Evolutionary conservation across 2,329 filamentous ascomycete genomes (phyloP), one percentile per base, ranked within the genome.

Genomic region (Ophiostoma angusticollis): DNA sequence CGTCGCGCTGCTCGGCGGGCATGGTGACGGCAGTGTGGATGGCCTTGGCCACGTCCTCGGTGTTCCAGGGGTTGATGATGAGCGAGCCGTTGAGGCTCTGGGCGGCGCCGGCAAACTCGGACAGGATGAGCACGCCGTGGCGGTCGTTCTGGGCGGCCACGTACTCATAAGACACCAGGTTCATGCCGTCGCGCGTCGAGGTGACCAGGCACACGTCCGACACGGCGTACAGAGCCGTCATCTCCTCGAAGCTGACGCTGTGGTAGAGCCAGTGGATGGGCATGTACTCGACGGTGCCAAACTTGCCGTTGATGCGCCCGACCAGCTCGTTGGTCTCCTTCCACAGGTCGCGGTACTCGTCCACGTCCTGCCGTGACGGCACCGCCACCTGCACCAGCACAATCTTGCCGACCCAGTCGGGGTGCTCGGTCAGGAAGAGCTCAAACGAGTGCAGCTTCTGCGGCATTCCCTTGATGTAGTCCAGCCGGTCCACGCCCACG

Each of bases 251-350:
- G 35, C 78, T 78, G 54, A 96, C 86, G 5, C 84, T 93, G 63
- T 95, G 93, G 65, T 96, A 91, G 53, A 96, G 78, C 65, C 95
- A 96, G 61, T 96, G 91, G 51, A 98, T 96, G 1, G 91, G 91
- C 81, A 93, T 95, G 64, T 95, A 96, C 60, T 96, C 89, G 53
- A 96, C 81, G 23, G 87, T 95, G 57, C 89, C 87, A 54, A 95
- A 96, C 56, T 84, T 86, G 54, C 91, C 91, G 56, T 98, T 98
- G 64, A 98, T 96, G 45, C 89, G 77, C 27, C 91, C 91, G 12
- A 96, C 89, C 9, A 96, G 73, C 64, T 98, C 91, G 58, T 96
- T 98, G 55, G 95, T 87, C 4, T 94, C 85, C 16, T 87, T 86
- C 21, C 89, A 80, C 25, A 98, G 70, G 55, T 96, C 95, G 59